Evolutionary conservation across 163 green algal species (phyloP), one percentile per base, ranked within the genome.

Genomic region (Volvox carteri): DNA sequence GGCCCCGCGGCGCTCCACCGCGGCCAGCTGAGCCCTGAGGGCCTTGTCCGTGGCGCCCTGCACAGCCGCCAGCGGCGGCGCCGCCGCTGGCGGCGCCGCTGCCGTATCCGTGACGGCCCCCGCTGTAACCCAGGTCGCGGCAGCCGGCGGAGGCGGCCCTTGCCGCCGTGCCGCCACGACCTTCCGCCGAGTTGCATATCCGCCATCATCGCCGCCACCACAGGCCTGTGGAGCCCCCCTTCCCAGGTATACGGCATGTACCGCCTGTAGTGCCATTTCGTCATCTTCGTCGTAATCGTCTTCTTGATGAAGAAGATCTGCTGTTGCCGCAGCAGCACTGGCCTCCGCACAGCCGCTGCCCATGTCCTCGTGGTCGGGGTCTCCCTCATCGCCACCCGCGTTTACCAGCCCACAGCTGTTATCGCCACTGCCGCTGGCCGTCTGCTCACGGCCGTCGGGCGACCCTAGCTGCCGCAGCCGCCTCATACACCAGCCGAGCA

Each of bases 221-320:
- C 30, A 6, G 6, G 19, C 8, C 23, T 21, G 42, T 62, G 42
- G 4, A 37, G 21, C 28, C 39, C 79, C 79, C n/a, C 28, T 16
- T 23, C 79, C 79, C 39, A 86, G 33, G 44, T 86, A 86, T 4
- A 65, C 62, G 5, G 44, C 21, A 33, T 68, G 58, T 8, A 76
- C 79, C 4, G 79, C 79, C n/a, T 52, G n/a, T 5, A 78, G n/a
- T 33, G 79, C 79, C n/a, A 78, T 4, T 65, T 54, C 19, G 79
- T 86, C 79, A 19, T 86, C 79, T 18, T 78, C 62, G 30, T 86
- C 79, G 42, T 62, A 28, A 7, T 54, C 54, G 25, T 25, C 30
- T 25, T 23, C n/a, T n/a, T n/a, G n/a, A n/a, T n/a, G n/a, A n/a
- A n/a, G n/a, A n/a, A n/a, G n/a, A n/a, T n/a, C n/a, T n/a, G n/a